Evolutionary conservation across 495 filamentous ascomycete genomes (phyloP).

Genomic region (Neurospora tetraspora): DNA sequence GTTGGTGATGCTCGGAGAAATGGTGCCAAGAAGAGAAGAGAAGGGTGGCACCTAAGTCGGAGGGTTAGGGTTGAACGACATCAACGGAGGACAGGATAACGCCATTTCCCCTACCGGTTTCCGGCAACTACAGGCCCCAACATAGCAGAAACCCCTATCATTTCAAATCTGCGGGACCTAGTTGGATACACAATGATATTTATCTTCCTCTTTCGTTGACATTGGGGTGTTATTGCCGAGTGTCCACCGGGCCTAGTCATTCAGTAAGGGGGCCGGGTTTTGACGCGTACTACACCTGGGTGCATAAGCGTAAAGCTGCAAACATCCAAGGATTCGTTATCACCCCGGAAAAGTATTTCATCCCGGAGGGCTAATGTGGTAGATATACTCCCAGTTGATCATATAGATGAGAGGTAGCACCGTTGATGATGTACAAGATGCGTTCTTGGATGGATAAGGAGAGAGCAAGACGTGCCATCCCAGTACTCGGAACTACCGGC

Average conservation of each 20-base stretch:
- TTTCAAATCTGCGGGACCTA: background rate
- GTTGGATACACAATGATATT: background rate
- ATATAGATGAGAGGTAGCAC: background rate
- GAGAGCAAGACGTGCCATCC: background rate
- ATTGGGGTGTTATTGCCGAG: background rate
- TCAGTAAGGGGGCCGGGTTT: background rate
- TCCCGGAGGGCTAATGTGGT: background rate
- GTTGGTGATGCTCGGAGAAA: background rate
- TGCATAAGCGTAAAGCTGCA: background rate
- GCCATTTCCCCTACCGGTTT: background rate
- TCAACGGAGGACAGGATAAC: background rate
- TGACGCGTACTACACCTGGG: background rate
- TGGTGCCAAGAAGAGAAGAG: background rate
- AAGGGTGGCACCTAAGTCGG: background rate
- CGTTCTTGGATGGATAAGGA: background rate
- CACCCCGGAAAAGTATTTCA: background rate
- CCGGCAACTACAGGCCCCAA: background rate
- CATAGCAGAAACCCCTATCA: background rate
- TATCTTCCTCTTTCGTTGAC: background rate
- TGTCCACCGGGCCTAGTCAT: background rate
- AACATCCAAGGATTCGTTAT: background rate
- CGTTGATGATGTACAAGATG: background rate
- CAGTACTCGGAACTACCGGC: background rate
- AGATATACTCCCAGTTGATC: fast-evolving
- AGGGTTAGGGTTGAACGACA: background rate